phyloP scores from a whole-genome alignment of 805 yeast species.

The Cephaloascus albidus region DNA sequence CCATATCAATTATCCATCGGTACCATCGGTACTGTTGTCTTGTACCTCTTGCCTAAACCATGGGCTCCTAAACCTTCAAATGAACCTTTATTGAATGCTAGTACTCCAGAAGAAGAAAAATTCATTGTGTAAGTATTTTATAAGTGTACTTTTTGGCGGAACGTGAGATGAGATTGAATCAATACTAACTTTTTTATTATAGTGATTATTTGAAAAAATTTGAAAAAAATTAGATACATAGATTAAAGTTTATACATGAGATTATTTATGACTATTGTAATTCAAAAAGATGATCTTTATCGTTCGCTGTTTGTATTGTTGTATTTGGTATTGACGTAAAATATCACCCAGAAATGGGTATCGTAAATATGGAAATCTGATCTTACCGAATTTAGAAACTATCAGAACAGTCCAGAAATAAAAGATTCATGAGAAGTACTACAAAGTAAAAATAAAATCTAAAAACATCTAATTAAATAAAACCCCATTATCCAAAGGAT shows the following conservation, averaged over 20 bases:
- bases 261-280: too few relatives aligned
- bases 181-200: neutral
- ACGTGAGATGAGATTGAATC: conserved; percentile 1
- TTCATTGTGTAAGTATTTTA: conserved; percentile 40
- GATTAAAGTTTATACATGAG: too few relatives aligned
- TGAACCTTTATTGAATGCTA: conserved; percentile 64
- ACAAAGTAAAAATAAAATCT: neutral
- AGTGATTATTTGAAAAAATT: conserved; percentile 51
- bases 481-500: conserved; percentile 74
- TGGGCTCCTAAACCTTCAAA: conserved; percentile 54
- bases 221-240: too few relatives aligned
- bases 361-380: too few relatives aligned
- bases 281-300: too few relatives aligned
- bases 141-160: too few relatives aligned
- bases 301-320: too few relatives aligned
- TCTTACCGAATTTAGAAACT: too few relatives aligned
- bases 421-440: too few relatives aligned
- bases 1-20: conserved; percentile 81
- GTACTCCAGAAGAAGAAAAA: conserved; percentile 82
- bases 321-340: too few relatives aligned
- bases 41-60: conserved; percentile 64
- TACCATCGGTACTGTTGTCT: conserved; percentile 63
- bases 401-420: too few relatives aligned
- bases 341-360: neutral
- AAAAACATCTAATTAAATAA: conserved; percentile 37